Conservation (phyloP, 345 rosid species). For the Syzygium oleosum region DNA sequence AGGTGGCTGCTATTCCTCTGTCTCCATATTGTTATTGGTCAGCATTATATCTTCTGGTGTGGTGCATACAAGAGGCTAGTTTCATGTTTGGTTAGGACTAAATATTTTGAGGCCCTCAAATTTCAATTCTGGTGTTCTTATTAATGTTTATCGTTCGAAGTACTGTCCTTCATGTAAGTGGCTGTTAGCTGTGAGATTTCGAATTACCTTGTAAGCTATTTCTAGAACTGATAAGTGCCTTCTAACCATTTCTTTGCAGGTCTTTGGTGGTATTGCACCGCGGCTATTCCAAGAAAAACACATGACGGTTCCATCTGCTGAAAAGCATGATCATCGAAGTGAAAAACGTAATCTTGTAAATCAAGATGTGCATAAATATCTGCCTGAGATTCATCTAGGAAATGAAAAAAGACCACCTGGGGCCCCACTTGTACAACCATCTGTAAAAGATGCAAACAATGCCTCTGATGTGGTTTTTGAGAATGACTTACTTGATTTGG, state of each 20-base stretch:
- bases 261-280: not conserved
- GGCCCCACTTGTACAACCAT: conserved; percentile 19
- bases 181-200: not conserved
- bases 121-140: not conserved
- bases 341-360: not conserved
- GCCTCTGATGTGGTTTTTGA: conserved; percentile 18
- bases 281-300: not conserved
- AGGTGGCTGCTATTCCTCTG: not conserved
- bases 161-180: not conserved
- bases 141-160: not conserved
- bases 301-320: not conserved
- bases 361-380: not conserved
- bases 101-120: not conserved
- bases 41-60: not conserved
- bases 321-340: not conserved
- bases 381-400: conserved; percentile 16
- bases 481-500: conserved; percentile 20
- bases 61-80: not conserved
- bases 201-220: not conserved
- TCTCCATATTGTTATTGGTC: not conserved
- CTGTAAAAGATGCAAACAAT: conserved; percentile 29
- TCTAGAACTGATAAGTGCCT: not conserved
- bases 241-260: not conserved
- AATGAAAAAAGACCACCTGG: conserved; percentile 41
- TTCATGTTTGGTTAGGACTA: not conserved